phyloP scores from a whole-genome alignment of 495 filamentous ascomycete species.

The Penicillium steckii region DNA sequence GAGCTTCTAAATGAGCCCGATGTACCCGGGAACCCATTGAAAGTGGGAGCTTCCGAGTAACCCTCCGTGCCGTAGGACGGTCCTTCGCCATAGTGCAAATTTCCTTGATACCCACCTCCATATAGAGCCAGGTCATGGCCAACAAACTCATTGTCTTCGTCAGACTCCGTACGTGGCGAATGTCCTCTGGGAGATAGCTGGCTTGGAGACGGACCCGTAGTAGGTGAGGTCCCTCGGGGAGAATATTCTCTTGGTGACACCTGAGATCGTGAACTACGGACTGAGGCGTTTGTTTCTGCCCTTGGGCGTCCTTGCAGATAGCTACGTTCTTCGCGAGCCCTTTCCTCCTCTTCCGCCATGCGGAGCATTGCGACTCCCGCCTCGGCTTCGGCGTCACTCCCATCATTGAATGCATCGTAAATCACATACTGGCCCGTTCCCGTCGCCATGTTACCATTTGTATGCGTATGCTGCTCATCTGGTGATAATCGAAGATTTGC shows the following conservation, averaged over 20 bases:
- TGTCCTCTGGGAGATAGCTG: conserved; percentile 3
- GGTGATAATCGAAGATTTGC: conserved; percentile 29
- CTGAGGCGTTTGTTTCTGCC: conserved; percentile 46
- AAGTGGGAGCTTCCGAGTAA: conserved; percentile 12
- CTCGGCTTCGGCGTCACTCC: conserved; percentile 88
- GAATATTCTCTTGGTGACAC: conserved; percentile 17
- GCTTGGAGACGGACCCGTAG: conserved; percentile 18
- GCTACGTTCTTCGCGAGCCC: conserved; percentile 40
- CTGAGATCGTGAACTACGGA: conserved; percentile 33
- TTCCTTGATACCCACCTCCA: conserved; percentile 72
- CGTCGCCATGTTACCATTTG: conserved; percentile 50
- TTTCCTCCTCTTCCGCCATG: conserved; percentile 81
- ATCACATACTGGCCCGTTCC: conserved; percentile 46
- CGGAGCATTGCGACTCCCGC: conserved; percentile 82
- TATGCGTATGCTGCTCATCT: conserved; percentile 46
- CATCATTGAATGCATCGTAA: conserved; percentile 61
- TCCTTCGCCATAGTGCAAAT: conserved; percentile 70
- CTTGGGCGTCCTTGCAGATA: conserved; percentile 50
- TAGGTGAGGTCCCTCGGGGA: conserved; percentile 37
- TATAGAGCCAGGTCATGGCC: conserved; percentile 70
- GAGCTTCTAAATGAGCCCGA: conserved; percentile 39
- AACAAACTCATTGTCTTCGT: conserved; percentile 64
- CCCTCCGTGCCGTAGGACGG: conserved; percentile 20
- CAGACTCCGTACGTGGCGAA: conserved; percentile 14
- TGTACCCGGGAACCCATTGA: conserved; percentile 10